These are phyloP conservation scores for Xylaria intraflava DNA, from an alignment of 495 filamentous ascomycete genomes.

Conservation along the genomic window DNA sequence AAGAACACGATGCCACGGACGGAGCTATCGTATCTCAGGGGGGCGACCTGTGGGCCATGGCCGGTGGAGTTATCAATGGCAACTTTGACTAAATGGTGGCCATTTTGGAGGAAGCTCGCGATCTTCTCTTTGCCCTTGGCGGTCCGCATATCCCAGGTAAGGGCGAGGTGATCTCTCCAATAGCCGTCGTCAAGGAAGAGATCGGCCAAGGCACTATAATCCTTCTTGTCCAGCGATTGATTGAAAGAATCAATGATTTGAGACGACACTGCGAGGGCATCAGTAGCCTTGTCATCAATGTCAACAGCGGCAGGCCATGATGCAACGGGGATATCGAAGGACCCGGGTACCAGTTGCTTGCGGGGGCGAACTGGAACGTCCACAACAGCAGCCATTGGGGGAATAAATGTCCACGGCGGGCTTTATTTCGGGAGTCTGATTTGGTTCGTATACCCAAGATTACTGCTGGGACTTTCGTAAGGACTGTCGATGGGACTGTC, in stretches of 20 bases:
- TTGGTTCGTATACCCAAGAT: neutral
- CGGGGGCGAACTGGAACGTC: conserved; percentile 33
- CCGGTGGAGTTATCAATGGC: conserved; percentile 36
- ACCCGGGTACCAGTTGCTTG: conserved; percentile 55
- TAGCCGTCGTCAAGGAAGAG: conserved; percentile 54
- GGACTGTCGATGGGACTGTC: no score
- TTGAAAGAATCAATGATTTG: conserved; percentile 45
- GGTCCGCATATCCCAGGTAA: conserved; percentile 57
- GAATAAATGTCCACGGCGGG: neutral
- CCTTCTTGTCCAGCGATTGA: conserved; percentile 29
- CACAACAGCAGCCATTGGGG: neutral
- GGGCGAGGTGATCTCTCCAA: conserved; percentile 57
- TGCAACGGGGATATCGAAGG: conserved; percentile 43
- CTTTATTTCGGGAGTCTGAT: neutral
- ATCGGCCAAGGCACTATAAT: conserved; percentile 28
- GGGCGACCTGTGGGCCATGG: conserved; percentile 40
- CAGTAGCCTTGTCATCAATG: conserved; percentile 24
- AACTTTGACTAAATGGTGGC: conserved; percentile 42
- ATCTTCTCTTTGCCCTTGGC: conserved; percentile 50
- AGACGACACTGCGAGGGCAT: conserved; percentile 42
- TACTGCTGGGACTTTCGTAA: neutral
- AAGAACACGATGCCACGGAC: conserved; percentile 48
- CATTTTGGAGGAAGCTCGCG: conserved; percentile 38
- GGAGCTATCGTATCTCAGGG: conserved; percentile 39
- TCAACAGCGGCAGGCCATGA: conserved; percentile 32